Conservation (phyloP, 495 filamentous ascomycete species). For the Penicillium paradoxum region DNA sequence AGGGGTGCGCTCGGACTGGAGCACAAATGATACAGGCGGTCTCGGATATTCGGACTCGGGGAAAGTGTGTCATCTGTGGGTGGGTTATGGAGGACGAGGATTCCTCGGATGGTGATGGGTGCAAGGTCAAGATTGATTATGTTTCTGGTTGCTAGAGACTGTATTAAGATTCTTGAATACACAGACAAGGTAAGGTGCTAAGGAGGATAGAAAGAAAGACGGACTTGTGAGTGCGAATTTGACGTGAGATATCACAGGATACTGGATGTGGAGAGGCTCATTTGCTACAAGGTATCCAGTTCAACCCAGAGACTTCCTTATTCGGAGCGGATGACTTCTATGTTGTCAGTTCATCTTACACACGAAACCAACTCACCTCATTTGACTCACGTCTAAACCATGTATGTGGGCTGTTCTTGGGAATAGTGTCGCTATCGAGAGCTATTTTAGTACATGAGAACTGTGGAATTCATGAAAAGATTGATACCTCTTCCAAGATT, state of each 20-base stretch:
- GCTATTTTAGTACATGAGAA: too few relatives aligned
- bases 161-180: neutral
- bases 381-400: too few relatives aligned
- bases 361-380: too few relatives aligned
- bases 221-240: neutral
- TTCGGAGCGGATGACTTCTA: too few relatives aligned
- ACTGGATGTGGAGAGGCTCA: too few relatives aligned
- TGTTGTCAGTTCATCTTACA: too few relatives aligned
- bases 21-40: neutral
- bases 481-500: too few relatives aligned
- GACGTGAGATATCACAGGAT: too few relatives aligned
- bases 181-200: neutral
- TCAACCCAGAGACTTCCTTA: too few relatives aligned
- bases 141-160: neutral
- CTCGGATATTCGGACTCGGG: neutral
- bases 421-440: too few relatives aligned
- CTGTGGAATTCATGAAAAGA: too few relatives aligned
- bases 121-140: slow-evolving; percentile 1
- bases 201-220: neutral
- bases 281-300: too few relatives aligned
- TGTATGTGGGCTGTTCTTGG: neutral
- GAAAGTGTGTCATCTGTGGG: neutral
- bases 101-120: neutral
- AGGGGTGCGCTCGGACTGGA: neutral
- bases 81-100: neutral